A percentile compares a stretch with the other conserved stretches of the same genome.
Evolutionary conservation across 106 monocot species (phyloP).

Genomic region (Acorus gramineus): DNA sequence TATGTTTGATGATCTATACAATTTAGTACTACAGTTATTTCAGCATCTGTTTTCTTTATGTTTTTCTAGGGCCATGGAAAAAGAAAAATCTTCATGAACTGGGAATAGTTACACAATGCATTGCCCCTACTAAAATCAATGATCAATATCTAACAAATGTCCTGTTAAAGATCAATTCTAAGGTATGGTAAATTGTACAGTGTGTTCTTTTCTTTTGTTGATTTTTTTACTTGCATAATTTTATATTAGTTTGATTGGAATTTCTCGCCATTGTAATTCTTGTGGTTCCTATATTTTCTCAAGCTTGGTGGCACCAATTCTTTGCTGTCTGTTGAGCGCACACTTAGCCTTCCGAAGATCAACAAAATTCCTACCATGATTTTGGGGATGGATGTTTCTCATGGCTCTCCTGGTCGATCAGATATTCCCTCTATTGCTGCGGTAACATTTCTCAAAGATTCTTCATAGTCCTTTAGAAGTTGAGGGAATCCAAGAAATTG

Average conservation of each 20-base stretch:
- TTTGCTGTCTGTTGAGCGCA: slow-evolving; percentile 30
- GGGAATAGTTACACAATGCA: slow-evolving; percentile 63
- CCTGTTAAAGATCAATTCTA: slow-evolving; percentile 73
- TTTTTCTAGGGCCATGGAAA: slow-evolving; percentile 65
- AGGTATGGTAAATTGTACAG: slow-evolving; percentile 21
- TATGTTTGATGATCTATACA: neutral
- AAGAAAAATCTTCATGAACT: slow-evolving; percentile 65
- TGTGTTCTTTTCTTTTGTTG: neutral
- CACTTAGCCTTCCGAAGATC: slow-evolving; percentile 32
- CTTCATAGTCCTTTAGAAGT: neutral
- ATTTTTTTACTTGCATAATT: neutral
- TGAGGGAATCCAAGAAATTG: too few species aligned
- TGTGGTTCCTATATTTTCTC: neutral
- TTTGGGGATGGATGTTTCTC: slow-evolving; percentile 70
- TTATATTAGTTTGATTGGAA: neutral
- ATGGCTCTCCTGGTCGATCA: slow-evolving; percentile 49
- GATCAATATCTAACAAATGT: slow-evolving; percentile 76
- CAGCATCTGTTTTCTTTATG: neutral
- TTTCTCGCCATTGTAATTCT: neutral
- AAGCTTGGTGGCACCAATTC: slow-evolving; percentile 69
- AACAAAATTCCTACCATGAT: slow-evolving; percentile 56
- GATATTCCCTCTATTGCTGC: slow-evolving; percentile 73
- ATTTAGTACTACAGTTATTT: neutral
- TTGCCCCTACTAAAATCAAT: slow-evolving; percentile 49
- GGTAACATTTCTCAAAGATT: slow-evolving; percentile 19